A percentile compares a stretch with the other conserved stretches of the same genome.
Evolutionary conservation across 306 rosid species (phyloP).

Genomic region (Benincasa hispida): DNA sequence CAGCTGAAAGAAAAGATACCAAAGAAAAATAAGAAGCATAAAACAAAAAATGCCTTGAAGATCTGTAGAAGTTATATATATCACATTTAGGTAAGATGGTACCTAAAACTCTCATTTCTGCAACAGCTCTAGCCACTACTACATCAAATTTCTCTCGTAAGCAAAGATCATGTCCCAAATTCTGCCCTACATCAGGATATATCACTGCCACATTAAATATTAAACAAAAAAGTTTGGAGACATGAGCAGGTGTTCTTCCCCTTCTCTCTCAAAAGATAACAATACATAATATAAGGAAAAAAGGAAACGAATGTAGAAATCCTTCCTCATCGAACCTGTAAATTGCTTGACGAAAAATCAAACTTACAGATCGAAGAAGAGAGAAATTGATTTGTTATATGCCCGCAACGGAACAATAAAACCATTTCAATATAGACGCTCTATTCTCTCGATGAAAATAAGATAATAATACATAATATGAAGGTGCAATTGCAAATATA

Average conservation of each 20-base stretch:
- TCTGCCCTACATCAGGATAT: slow-evolving; percentile 41
- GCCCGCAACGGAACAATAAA: too few relatives aligned
- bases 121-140: slow-evolving; percentile 89
- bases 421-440: too few relatives aligned
- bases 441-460: too few relatives aligned
- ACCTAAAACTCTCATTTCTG: slow-evolving; percentile 85
- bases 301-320: too few relatives aligned
- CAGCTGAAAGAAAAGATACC: slow-evolving; percentile 44
- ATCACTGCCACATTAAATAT: not conserved
- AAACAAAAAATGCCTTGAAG: not conserved
- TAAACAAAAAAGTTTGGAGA: not conserved
- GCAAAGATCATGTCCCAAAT: slow-evolving; percentile 52
- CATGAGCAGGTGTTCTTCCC: not conserved
- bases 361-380: too few relatives aligned
- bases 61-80: slow-evolving; percentile 3
- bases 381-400: too few relatives aligned
- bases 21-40: slow-evolving; percentile 8
- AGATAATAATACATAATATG: too few relatives aligned
- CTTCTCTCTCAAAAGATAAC: not conserved
- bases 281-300: too few relatives aligned
- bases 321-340: too few relatives aligned
- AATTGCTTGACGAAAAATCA: too few relatives aligned
- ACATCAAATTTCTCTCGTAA: slow-evolving; percentile 75
- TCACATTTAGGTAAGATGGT: slow-evolving; percentile 8
- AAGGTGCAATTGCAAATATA: too few relatives aligned